Conservation (phyloP, 164 flowering plant genomes). For the Nelumbo lutea region DNA sequence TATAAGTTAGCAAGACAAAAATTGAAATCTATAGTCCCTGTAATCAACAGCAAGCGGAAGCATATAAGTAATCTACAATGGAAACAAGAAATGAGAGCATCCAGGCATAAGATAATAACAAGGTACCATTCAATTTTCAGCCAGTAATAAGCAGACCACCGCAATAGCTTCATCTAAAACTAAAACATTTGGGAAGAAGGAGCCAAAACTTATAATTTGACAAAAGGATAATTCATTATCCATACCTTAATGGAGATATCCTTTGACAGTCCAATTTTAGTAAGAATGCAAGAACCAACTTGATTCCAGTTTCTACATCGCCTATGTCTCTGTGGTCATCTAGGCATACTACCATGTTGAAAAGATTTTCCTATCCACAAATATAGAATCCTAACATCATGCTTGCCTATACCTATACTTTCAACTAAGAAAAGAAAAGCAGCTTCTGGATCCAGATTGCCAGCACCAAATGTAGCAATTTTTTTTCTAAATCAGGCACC, state of each 20-base stretch:
- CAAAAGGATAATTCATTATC: background rate
- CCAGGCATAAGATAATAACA: background rate
- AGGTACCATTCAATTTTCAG: background rate
- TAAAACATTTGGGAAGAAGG: no score
- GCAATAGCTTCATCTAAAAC: no score
- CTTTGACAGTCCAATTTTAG: conserved; percentile 35
- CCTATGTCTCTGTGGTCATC: conserved; percentile 12
- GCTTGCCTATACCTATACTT: conserved; percentile 17
- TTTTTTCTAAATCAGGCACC: conserved; percentile 45
- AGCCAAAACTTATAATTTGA: no score
- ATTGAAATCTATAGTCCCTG: no score
- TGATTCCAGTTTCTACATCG: conserved; percentile 31
- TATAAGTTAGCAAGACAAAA: no score
- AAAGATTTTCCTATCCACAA: conserved; percentile 60
- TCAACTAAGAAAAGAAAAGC: conserved; percentile 34
- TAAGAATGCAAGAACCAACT: conserved; percentile 28
- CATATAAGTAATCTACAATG: background rate
- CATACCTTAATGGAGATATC: conserved; percentile 44
- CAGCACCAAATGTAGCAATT: conserved; percentile 21
- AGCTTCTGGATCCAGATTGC: conserved; percentile 36
- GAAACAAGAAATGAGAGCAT: background rate
- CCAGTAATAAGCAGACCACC: background rate
- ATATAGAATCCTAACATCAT: conserved; percentile 28
- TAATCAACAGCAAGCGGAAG: no score
- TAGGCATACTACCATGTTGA: conserved; percentile 6